Evolutionary conservation across 1,284 basidiomycete genomes (phyloP).

Genomic region (Sutorius eximius): DNA sequence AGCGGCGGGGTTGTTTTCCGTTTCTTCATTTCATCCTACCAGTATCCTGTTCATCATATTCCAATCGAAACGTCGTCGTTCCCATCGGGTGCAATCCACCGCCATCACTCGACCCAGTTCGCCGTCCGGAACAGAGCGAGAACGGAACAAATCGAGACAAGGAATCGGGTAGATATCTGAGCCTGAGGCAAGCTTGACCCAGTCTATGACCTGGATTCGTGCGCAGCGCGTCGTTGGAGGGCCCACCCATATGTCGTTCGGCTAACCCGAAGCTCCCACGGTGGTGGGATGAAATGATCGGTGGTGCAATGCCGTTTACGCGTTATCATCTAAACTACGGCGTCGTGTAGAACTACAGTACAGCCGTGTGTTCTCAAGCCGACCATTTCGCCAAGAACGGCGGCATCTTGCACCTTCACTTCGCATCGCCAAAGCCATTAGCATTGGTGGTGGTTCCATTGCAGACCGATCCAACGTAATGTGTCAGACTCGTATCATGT

Average conservation of each 20-base stretch:
- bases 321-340: neutral
- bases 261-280: neutral
- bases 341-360: neutral
- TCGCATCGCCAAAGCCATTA: neutral
- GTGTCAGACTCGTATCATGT: too few species aligned
- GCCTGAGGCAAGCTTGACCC: neutral
- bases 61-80: constrained; percentile 15
- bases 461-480: too few species aligned
- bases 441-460: too few species aligned
- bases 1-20: neutral
- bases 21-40: constrained; percentile 6
- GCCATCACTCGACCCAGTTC: constrained; percentile 1
- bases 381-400: neutral
- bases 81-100: constrained; percentile 8
- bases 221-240: neutral
- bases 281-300: neutral
- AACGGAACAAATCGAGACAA: constrained; percentile 13
- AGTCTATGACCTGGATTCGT: neutral
- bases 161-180: neutral
- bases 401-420: too few species aligned
- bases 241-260: too few species aligned
- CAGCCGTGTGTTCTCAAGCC: neutral
- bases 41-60: constrained; percentile 8
- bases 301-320: neutral
- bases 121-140: constrained; percentile 16